Conservation (phyloP, 1,139 yeast genomes). For the Yamadazyma atmosphaerica region DNA sequence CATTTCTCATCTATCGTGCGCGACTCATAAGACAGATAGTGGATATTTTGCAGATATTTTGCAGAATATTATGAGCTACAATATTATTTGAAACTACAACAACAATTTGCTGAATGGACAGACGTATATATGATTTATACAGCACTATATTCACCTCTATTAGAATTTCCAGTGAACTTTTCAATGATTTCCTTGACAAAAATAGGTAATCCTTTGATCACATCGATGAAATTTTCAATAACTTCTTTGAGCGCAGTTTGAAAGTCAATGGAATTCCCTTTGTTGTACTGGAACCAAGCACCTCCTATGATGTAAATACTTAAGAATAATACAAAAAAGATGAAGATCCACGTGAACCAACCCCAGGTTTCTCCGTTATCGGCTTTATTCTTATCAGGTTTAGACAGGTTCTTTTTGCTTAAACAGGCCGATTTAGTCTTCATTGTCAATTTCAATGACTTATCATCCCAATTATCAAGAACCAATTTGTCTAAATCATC, state of each 20-base stretch:
- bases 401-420: slow-evolving; percentile 20
- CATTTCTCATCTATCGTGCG: neutral
- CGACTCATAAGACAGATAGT: neutral
- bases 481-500: slow-evolving; percentile 34
- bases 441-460: slow-evolving; percentile 25
- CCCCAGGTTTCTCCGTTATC: slow-evolving; percentile 61
- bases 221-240: slow-evolving; percentile 63
- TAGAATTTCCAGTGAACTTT: slow-evolving; percentile 65
- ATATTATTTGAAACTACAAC: neutral
- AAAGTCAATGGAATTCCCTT: slow-evolving; percentile 52
- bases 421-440: slow-evolving; percentile 40
- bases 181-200: slow-evolving; percentile 68
- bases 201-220: slow-evolving; percentile 65
- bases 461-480: slow-evolving; percentile 35
- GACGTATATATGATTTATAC: slow-evolving; percentile 45
- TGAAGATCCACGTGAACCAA: slow-evolving; percentile 74
- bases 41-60: neutral
- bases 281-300: slow-evolving; percentile 71
- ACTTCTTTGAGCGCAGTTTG: slow-evolving; percentile 66
- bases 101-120: neutral
- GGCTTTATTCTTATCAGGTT: slow-evolving; percentile 19
- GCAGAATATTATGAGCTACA: no score
- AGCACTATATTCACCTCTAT: slow-evolving; percentile 90
- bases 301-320: slow-evolving; percentile 75
- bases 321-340: slow-evolving; percentile 64